A percentile compares a stretch with the other conserved stretches of the same genome.
Conservation (phyloP, 2,329 filamentous ascomycete species). For the Ophiocordyceps unilateralis region DNA sequence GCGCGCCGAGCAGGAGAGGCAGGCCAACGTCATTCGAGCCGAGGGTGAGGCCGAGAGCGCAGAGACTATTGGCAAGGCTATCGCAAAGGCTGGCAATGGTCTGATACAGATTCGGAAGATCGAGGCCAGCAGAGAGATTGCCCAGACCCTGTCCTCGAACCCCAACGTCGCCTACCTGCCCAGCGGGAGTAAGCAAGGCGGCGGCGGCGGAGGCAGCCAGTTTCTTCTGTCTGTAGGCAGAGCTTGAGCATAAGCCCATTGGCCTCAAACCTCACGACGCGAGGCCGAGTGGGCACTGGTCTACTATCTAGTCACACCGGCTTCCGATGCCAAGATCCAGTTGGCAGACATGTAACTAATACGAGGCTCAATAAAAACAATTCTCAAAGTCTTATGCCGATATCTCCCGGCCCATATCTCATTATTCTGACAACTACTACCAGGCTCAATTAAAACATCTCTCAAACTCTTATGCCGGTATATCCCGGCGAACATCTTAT, state of each 20-base stretch:
- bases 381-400: no score
- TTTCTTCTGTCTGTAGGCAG: slow-evolving; percentile 36
- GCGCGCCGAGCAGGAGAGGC: slow-evolving; percentile 94
- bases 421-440: no score
- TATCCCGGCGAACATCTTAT: no score
- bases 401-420: no score
- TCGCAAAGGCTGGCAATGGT: slow-evolving; percentile 84
- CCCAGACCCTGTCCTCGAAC: slow-evolving; percentile 72
- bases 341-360: no score
- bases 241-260: slow-evolving; percentile 10
- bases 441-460: no score
- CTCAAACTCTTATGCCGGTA: no score
- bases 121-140: slow-evolving; percentile 92
- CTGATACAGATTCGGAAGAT: slow-evolving; percentile 93
- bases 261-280: neutral
- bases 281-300: neutral
- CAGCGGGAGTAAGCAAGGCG: slow-evolving; percentile 50
- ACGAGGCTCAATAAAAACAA: no score
- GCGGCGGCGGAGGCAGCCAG: slow-evolving; percentile 22
- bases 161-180: slow-evolving; percentile 94
- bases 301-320: no score
- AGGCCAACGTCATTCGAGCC: slow-evolving; percentile 94
- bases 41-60: slow-evolving; percentile 96
- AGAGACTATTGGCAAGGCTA: slow-evolving; percentile 85
- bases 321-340: no score